Percentiles rank a stretch among this genome's conserved stretches.
Conservation (phyloP, 345 rosid species). For the Nasturtium officinale region DNA sequence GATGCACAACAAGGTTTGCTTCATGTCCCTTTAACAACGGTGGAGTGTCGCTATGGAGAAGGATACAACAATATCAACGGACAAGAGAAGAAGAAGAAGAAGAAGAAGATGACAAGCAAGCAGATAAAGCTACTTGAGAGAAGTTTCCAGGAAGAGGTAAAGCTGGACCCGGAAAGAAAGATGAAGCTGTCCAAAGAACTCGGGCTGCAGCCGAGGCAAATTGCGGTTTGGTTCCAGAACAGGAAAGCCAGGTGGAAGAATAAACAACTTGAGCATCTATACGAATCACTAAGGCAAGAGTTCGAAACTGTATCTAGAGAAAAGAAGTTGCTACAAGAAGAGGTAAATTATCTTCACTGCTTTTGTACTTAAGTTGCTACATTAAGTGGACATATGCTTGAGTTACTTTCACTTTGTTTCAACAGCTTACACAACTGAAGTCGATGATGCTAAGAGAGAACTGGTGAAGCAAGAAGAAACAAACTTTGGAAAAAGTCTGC, state of each 20-base stretch:
- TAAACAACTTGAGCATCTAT: constrained; percentile 77
- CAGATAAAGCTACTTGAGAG: constrained; percentile 78
- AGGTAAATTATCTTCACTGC: constrained; percentile 48
- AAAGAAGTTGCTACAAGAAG: constrained; percentile 75
- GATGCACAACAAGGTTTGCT: constrained; percentile 36
- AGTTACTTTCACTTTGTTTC: constrained; percentile 1
- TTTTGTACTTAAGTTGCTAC: background rate
- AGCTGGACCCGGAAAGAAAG: constrained; percentile 78
- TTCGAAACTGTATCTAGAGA: constrained; percentile 64
- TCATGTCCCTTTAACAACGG: constrained; percentile 31
- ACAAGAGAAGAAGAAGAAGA: constrained; percentile 66
- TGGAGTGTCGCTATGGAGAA: constrained; percentile 46
- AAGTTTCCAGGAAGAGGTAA: constrained; percentile 82
- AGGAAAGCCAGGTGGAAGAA: constrained; percentile 89
- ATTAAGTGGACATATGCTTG: background rate
- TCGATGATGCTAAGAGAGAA: constrained; percentile 21
- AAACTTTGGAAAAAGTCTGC: constrained; percentile 7
- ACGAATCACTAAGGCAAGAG: constrained; percentile 69
- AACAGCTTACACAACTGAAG: constrained; percentile 35
- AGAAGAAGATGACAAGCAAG: constrained; percentile 65
- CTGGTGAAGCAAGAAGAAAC: constrained; percentile 19
- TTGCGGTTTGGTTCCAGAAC: constrained; percentile 94
- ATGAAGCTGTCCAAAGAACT: constrained; percentile 81
- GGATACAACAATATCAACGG: constrained; percentile 41
- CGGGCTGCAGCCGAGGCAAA: constrained; percentile 85